Percentiles rank a stretch among this genome's conserved stretches.
phyloP scores from a whole-genome alignment of 1,139 yeast species.

The Zygoascus meyerae region DNA sequence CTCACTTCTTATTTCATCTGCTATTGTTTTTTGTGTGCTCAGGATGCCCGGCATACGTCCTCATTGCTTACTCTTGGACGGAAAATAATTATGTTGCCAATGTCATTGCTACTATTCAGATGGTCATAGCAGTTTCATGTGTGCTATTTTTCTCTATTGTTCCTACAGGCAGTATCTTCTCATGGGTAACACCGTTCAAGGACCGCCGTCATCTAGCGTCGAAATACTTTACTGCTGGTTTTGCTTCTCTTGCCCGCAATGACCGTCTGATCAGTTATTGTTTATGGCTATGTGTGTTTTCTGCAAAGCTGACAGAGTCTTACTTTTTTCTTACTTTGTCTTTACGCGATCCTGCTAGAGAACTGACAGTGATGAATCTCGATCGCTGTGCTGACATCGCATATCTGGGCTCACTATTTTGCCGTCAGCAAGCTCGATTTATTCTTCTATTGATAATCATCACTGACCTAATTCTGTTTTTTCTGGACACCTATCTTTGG shows the following conservation, averaged over 20 bases:
- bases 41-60: constrained; percentile 58
- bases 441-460: constrained; percentile 50
- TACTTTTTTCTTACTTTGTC: constrained; percentile 76
- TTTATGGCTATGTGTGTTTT: constrained; percentile 64
- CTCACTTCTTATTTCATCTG: constrained; percentile 42
- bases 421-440: constrained; percentile 55
- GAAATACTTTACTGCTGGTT: constrained; percentile 44
- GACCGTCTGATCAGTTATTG: constrained; percentile 53
- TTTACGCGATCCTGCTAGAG: constrained; percentile 70
- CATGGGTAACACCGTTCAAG: constrained; percentile 30
- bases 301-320: constrained; percentile 72
- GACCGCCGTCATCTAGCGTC: constrained; percentile 27
- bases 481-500: constrained; percentile 85
- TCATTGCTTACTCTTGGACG: constrained; percentile 47
- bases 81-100: constrained; percentile 45
- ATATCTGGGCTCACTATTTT: constrained; percentile 45
- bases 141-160: constrained; percentile 56
- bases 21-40: constrained; percentile 45
- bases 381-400: constrained; percentile 59
- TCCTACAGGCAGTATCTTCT: constrained; percentile 47
- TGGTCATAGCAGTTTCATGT: constrained; percentile 54
- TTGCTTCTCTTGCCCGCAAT: constrained; percentile 48
- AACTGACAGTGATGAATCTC: constrained; percentile 53
- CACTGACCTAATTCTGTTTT: constrained; percentile 62
- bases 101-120: constrained; percentile 51